Percentiles rank a stretch among this genome's conserved stretches.
Evolutionary conservation across 768 basidiomycete genomes (phyloP).

Genomic region (Agrocybe pediades): DNA sequence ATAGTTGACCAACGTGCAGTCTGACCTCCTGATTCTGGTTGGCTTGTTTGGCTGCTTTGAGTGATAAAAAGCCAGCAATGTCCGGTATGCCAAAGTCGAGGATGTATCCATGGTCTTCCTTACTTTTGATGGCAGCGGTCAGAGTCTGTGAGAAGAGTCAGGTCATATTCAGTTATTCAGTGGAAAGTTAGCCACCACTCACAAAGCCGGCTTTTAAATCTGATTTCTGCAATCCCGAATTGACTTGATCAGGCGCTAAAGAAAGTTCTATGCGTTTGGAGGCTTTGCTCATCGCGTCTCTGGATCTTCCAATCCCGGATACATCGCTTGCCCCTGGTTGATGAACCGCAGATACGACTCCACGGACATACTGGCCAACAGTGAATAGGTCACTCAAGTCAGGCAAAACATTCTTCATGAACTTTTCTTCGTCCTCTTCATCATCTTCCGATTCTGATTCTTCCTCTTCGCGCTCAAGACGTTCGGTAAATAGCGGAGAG

Average conservation of each 20-base stretch:
- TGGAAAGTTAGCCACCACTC: constrained; percentile 34
- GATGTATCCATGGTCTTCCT: constrained; percentile 95
- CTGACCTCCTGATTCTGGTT: constrained; percentile 18
- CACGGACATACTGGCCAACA: constrained; percentile 86
- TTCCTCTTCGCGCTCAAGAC: constrained; percentile 65
- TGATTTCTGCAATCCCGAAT: constrained; percentile 72
- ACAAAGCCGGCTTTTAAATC: constrained; percentile 81
- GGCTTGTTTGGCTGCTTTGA: constrained; percentile 62
- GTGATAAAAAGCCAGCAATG: constrained; percentile 84
- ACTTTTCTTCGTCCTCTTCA: constrained; percentile 46
- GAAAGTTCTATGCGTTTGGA: constrained; percentile 85
- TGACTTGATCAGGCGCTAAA: constrained; percentile 82
- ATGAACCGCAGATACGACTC: constrained; percentile 71
- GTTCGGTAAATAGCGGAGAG: constrained; percentile 72
- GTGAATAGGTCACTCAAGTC: constrained; percentile 76
- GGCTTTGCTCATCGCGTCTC: constrained; percentile 67
- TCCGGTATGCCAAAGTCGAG: constrained; percentile 81
- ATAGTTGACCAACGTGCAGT: constrained; percentile 64
- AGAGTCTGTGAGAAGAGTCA: constrained; percentile 52
- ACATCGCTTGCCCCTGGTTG: constrained; percentile 63
- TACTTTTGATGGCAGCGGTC: constrained; percentile 73
- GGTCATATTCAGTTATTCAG: constrained; percentile 9
- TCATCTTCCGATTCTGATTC: constrained; percentile 51
- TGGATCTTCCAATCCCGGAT: constrained; percentile 57
- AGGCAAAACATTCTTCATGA: constrained; percentile 46